Evolutionary conservation across 768 basidiomycete species (phyloP).

Genomic region (Russula olivacea): DNA sequence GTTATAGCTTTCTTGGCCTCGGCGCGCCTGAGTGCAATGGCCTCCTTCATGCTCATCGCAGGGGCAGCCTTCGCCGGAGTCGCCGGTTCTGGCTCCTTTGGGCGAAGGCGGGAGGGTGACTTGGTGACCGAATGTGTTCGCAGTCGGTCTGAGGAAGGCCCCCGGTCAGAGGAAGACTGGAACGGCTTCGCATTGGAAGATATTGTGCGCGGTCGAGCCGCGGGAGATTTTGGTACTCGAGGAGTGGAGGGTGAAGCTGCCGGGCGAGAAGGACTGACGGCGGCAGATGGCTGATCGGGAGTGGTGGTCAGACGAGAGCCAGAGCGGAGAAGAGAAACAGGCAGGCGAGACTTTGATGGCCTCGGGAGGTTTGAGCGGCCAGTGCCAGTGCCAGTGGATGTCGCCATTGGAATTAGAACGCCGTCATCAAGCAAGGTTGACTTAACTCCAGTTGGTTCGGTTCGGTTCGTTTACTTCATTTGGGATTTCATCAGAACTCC

Average conservation of each 20-base stretch:
- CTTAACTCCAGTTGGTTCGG: background rate
- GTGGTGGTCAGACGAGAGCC: background rate
- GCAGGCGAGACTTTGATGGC: slow-evolving; percentile 13
- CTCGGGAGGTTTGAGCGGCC: slow-evolving; percentile 7
- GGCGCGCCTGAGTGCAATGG: slow-evolving; percentile 72
- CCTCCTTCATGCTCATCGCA: slow-evolving; percentile 59
- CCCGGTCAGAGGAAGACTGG: background rate
- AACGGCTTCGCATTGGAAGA: slow-evolving; percentile 3
- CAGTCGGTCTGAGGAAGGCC: background rate
- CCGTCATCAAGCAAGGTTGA: too few relatives aligned
- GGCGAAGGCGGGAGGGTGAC: background rate
- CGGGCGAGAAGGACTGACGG: background rate
- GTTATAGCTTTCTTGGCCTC: slow-evolving; percentile 59
- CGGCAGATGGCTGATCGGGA: background rate
- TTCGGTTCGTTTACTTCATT: background rate
- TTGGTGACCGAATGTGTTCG: slow-evolving; percentile 5
- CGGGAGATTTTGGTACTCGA: slow-evolving; percentile 9
- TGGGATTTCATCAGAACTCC: background rate
- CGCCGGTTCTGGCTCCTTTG: slow-evolving; percentile 7
- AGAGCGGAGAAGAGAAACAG: background rate
- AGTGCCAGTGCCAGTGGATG: background rate
- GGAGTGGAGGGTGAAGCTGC: background rate
- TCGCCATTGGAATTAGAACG: background rate
- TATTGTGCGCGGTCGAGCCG: slow-evolving; percentile 1
- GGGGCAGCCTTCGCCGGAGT: slow-evolving; percentile 32